Base-by-base conservation (phyloP, 179 eudicot genomes). In the Carnegiea gigantea region DNA sequence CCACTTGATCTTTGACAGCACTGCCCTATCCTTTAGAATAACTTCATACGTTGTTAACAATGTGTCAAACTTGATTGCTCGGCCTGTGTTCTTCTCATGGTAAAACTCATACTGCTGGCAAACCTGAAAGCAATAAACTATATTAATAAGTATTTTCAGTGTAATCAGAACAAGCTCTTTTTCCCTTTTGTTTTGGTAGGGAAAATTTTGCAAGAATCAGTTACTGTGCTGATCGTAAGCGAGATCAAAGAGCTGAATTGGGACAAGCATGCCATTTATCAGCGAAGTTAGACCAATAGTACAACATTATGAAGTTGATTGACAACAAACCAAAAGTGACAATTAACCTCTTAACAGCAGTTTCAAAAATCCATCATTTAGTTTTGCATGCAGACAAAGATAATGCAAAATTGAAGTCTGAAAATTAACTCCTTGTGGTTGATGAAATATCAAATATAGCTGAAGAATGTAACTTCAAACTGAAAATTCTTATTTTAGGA, bases 41-140 rank as follows among this genome's bases (percentile, higher is more conserved):
- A 95, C 98, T 90, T 97, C 99, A 89, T 97, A 97, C 5, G 99
- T 97, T 46, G 98, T 97, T 88, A 97, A 83, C 80, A 97, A 87
- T 57, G 99, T 77, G 77, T 95, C 98, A 85, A 97, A 97, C 84
- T 92, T 97, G 11, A 85, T 90, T 75, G 77, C 84, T 83, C 95
- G 82, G 83, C 98, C 94, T 26, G 84, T 75, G 20, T 86, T 91
- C 73, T 90, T 95, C 53, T 90, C 96, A 80, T 89, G 89, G 90
- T 89, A 90, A 86, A 97, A 97, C 83, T 97, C 99, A 84, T 91
- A 92, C 84, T 93, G 98, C 91, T 97, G 93, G 83, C 99, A 97
- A 80, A 97, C 99, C 99, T 97, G 91, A 80, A 85, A 78, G 62
- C 81, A 84, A 33, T 21, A 36, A 33, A 70, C 49, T 43, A 73